phyloP scores from a whole-genome alignment of 306 rosid genomes.

The Fragaria vesca region DNA sequence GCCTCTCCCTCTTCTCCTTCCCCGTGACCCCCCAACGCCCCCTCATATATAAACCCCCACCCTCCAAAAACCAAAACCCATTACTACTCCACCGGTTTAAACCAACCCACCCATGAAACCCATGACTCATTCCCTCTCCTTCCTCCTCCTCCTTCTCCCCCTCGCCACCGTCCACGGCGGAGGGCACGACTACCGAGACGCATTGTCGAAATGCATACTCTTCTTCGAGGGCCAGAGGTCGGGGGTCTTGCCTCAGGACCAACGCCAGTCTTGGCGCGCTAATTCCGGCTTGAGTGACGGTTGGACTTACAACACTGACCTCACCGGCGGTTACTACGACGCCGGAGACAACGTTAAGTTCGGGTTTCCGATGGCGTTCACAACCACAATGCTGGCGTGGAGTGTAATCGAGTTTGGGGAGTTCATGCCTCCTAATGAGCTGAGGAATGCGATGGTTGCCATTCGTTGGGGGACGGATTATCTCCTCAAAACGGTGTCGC shows the following conservation, averaged over 20 bases:
- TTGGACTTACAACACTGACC: conserved; percentile 61
- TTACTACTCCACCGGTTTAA: background rate
- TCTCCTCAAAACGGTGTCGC: conserved; percentile 75
- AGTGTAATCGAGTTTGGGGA: conserved; percentile 90
- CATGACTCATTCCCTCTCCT: conserved; percentile 22
- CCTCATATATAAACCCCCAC: conserved; percentile 16
- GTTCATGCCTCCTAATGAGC: conserved; percentile 65
- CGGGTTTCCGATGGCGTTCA: conserved; percentile 91
- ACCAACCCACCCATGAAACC: background rate
- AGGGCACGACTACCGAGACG: conserved; percentile 60
- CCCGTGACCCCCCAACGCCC: conserved; percentile 50
- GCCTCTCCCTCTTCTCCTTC: conserved; percentile 30
- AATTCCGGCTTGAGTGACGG: conserved; percentile 78
- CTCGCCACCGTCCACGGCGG: background rate
- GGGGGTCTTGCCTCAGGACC: conserved; percentile 66
- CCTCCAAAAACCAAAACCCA: conserved; percentile 19
- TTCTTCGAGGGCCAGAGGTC: conserved; percentile 94
- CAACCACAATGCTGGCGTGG: conserved; percentile 93
- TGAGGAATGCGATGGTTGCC: conserved; percentile 55
- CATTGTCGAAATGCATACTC: conserved; percentile 68
- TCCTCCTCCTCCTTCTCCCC: background rate
- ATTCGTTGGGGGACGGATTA: conserved; percentile 89
- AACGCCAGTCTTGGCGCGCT: conserved; percentile 60
- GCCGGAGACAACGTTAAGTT: conserved; percentile 94
- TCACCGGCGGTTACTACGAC: conserved; percentile 91